A percentile compares a stretch with the other conserved stretches of the same genome.
phyloP scores from a whole-genome alignment of 176 grass and related monocot genomes.

The Tillandsia fasciculata region DNA sequence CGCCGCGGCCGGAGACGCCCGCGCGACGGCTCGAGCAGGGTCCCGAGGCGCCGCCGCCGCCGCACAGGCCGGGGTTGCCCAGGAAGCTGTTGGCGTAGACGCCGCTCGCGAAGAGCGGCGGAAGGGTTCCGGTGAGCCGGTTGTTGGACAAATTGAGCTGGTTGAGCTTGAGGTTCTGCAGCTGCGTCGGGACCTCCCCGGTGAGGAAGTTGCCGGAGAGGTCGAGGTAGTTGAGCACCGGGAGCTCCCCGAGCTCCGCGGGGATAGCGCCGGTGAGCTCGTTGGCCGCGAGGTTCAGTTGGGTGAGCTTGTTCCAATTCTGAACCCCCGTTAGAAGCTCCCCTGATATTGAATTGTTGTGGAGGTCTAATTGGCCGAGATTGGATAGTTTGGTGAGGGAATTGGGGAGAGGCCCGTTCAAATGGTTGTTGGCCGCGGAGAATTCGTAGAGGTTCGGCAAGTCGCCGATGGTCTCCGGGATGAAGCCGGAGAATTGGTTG shows the following conservation, averaged over 20 bases:
- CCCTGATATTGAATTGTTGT: constrained; percentile 62
- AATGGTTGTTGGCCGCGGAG: constrained; percentile 41
- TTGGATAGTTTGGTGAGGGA: constrained; percentile 16
- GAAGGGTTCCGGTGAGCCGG: constrained; percentile 47
- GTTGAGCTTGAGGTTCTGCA: constrained; percentile 34
- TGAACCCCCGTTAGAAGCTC: constrained; percentile 32
- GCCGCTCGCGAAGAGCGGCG: constrained; percentile 11
- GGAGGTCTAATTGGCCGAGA: constrained; percentile 43
- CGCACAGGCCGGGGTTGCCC: constrained; percentile 70
- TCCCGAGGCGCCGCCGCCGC: too few relatives aligned
- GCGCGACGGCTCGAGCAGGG: constrained; percentile 6
- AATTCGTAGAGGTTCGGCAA: constrained; percentile 32
- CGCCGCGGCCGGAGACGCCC: not conserved
- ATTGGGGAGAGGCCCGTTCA: constrained; percentile 41
- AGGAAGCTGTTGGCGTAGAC: constrained; percentile 47
- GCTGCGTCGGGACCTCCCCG: constrained; percentile 38
- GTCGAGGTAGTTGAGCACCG: constrained; percentile 43
- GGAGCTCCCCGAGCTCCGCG: constrained; percentile 39
- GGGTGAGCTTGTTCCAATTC: constrained; percentile 27
- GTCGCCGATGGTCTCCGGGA: constrained; percentile 49
- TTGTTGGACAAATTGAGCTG: constrained; percentile 67
- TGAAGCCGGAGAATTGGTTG: constrained; percentile 60
- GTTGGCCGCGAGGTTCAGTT: constrained; percentile 52
- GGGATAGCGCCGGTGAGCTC: constrained; percentile 48
- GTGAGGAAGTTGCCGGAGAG: constrained; percentile 58